Evolutionary conservation across 169 alveolate genomes (phyloP), one percentile per base, ranked within the genome.

Genomic region (Plasmodium gaboni): DNA sequence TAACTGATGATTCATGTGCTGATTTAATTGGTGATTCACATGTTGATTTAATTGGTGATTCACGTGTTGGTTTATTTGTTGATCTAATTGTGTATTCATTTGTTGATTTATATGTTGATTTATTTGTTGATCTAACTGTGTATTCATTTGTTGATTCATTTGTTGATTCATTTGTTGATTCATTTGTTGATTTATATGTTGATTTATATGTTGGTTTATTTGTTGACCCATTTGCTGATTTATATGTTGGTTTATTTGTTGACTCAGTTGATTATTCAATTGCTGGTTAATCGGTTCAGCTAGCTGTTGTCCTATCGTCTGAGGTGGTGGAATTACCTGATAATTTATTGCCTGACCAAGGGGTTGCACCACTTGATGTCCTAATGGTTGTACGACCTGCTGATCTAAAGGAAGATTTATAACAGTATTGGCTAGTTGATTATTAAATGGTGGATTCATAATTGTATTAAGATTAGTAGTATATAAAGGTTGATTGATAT

Each of bases 361-460:
- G 15, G 67, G 78, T 32, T 5, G 46, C 46, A 10, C 50, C 53
- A 68, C 48, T 28, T 65, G 89, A 0, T 7, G 24, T 17, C n/a
- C 67, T 53, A 38, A 48, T 2, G 67, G 46, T 26, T 22, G 89
- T 24, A 50, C 57, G 13, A 69, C n/a, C n/a, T 78, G 89, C 15
- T 64, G 64, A 69, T 51, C 53, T 15, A 64, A 78, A 1, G 69
- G 3, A 7, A 70, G 74, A 15, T 65, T 78, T 22, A 78, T 78
- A 6, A 51, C 78, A 1, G 89, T 17, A 19, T 46, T 70, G 22
- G 67, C 28, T 38, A 38, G 46, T 38, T 38, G 46, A 59, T 78
- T 78, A 24, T 19, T 65, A 60, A 48, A 50, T 22, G 32, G 17
- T 32, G 59, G 51, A 1, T 10, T 68, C 22, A 3, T 78, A 17